These are phyloP conservation scores for Trametes maxima DNA, from an alignment of 768 basidiomycete species.

Conservation along the genomic window DNA sequence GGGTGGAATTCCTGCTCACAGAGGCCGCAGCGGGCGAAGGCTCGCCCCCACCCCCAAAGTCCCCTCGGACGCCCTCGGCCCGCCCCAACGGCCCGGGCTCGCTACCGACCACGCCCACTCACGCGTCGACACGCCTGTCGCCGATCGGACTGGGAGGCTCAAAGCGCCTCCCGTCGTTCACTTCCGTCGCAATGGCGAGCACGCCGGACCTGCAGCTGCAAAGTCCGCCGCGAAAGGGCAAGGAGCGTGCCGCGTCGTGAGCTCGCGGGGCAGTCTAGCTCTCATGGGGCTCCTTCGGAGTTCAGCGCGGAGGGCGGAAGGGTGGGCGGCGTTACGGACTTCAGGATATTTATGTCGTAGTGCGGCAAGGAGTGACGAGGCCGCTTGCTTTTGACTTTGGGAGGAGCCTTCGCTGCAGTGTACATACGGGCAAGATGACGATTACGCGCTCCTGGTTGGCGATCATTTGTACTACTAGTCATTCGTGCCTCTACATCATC, in stretches of 20 bases:
- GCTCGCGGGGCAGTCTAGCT: background rate
- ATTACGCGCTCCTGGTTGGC: no score
- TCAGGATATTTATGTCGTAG: no score
- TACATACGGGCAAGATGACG: no score
- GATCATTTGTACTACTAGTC: no score
- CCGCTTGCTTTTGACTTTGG: no score
- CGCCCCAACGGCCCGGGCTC: slow-evolving; percentile 36
- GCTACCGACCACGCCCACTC: slow-evolving; percentile 38
- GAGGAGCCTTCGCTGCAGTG: no score
- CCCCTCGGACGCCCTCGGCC: slow-evolving; percentile 27
- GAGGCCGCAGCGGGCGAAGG: slow-evolving; percentile 66
- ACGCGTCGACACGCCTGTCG: slow-evolving; percentile 18
- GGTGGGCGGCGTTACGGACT: no score
- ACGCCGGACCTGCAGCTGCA: slow-evolving; percentile 41
- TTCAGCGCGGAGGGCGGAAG: no score
- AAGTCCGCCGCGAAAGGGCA: slow-evolving; percentile 49
- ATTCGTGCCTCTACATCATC: no score
- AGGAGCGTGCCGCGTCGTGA: slow-evolving; percentile 41
- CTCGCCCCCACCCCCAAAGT: slow-evolving; percentile 21
- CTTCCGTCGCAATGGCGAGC: slow-evolving; percentile 40
- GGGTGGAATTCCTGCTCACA: slow-evolving; percentile 97
- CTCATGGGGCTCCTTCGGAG: no score
- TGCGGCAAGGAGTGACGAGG: no score
- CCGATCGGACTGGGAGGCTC: slow-evolving; percentile 33
- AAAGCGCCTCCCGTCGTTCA: slow-evolving; percentile 44